Evolutionary conservation across 805 yeast species (phyloP), one percentile per base, ranked within the genome.

Genomic region (Zygosaccharomyces siamensis): DNA sequence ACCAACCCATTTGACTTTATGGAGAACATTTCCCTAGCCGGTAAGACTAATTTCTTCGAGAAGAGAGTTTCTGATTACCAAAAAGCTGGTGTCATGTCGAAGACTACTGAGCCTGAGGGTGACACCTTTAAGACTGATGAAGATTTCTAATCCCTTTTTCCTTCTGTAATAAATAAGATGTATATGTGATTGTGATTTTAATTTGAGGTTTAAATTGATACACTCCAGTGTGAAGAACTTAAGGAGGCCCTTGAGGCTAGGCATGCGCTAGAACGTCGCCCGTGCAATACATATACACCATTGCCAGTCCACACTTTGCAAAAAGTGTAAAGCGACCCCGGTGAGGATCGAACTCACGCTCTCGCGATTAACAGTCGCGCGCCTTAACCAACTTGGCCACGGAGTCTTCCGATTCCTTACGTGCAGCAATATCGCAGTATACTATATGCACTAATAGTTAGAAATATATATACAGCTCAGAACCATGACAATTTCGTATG

Each of bases 21-120:
- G 99, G 99, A 92, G 77, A 92, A 93, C 77, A 92, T 92, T 64
- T 92, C 98, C 7, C 81, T 92, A 61, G 95, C 97, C 51, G 99
- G 99, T 73, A 92, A 92, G 81, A 92, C 99, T 62, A 92, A 93
- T 78, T 92, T 92, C 82, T 92, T 92, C 68, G 99, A 92, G 79
- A 92, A 92, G 82, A 86, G 99, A 75, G 99, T 92, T 50, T 86
- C 96, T 50, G 99, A 92, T 73, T 92, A 92, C 75, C 99, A 92
- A 76, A 93, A 92, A 77, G 98, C 99, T 50, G 98, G 99, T 77
- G 99, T 92, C 64, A 92, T 92, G 93, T 92, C 96, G 58, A 77
- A 78, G 58, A 70, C 81, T 47, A 71, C 72, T 53, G 73, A 72
- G 53, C 58, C 68, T 42, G 74, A 71, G 55, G 77, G 75, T 48